These are phyloP conservation scores for Tulasnella sp. DNA, from an alignment of 768 basidiomycete species.

Conservation along the genomic window DNA sequence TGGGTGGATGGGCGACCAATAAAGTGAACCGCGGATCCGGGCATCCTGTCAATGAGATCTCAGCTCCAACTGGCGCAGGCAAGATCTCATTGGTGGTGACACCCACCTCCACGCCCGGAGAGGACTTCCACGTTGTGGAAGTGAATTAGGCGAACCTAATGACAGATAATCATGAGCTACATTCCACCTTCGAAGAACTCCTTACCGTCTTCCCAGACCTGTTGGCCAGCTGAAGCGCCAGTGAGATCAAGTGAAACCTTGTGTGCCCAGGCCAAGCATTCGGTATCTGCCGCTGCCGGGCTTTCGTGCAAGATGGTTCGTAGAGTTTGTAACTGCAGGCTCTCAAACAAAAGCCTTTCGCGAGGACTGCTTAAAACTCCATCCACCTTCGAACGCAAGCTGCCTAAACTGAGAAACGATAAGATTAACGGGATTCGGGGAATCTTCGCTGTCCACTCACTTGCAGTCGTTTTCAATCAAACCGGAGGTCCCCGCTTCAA, in stretches of 20 bases:
- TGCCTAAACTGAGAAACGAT: not conserved
- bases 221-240: not conserved
- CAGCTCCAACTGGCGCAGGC: not conserved
- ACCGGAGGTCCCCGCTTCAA: not conserved
- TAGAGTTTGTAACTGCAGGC: not conserved
- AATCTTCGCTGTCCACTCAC: constrained; percentile 16
- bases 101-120: constrained; percentile 1
- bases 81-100: not conserved
- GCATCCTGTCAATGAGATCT: constrained; percentile 31
- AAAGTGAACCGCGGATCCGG: constrained; percentile 36
- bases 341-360: not conserved
- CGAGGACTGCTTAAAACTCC: not conserved
- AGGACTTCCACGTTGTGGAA: not conserved
- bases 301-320: not conserved
- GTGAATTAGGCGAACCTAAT: not conserved
- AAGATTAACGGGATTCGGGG: not conserved
- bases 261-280: not conserved
- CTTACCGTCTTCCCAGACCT: not conserved
- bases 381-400: not conserved
- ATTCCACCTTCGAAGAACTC: constrained; percentile 42
- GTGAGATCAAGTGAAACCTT: not conserved
- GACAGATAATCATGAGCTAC: constrained; percentile 13
- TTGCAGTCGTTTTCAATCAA: constrained; percentile 27
- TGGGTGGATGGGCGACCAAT: constrained; percentile 1
- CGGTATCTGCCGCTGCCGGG: not conserved